Base-by-base conservation (phyloP, 805 yeast genomes). In the Soucietia sequanensis region DNA sequence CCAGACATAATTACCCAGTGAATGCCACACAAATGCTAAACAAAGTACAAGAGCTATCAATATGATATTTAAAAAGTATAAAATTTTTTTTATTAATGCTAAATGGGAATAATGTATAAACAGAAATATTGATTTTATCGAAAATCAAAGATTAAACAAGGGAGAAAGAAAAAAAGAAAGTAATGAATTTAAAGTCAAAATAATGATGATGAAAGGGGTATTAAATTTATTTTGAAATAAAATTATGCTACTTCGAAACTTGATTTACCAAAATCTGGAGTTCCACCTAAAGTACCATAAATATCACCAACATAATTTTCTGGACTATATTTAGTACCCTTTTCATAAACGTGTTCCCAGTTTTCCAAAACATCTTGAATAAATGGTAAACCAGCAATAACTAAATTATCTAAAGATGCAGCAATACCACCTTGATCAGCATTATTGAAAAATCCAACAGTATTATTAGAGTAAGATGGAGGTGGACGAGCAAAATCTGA, bases 251-350 rank as follows among this genome's bases (percentile, higher is more conserved):
- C 37, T 7, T 33, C 50, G 32, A 58, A 58, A 22, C 36, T 24
- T 1, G 45, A 2, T 49, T 55, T 57, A 11, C 72, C 72, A 31
- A 65, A 65, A 45, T 66, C 61, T 30, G 66, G 66, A 11, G 47
- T 58, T 6, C 70, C 69, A 26, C 69, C 83, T 34, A 80, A 65
- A 27, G 81, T 67, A 33, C 76, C 80, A 41, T 68, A 73, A 38
- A 75, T 65, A 50, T 80, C 85, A 44, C 86, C 86, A 35, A 78
- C 63, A 54, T 78, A 80, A 62, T 78, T 78, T 14, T 57, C 57
- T 11, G 83, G 63, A 30, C 53, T 51, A 46, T 60, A 71, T 10
- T 58, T 38, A 12, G 27, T 19, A 21, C 63, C 63, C 2, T 39
- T 32, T 33, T 40, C 52, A 45, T 65, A 63, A n/a, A 58, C 51